These are phyloP conservation scores for Hordeum pubiflorum DNA, from an alignment of 202 grass and related monocot genomes.

Conservation along the genomic window DNA sequence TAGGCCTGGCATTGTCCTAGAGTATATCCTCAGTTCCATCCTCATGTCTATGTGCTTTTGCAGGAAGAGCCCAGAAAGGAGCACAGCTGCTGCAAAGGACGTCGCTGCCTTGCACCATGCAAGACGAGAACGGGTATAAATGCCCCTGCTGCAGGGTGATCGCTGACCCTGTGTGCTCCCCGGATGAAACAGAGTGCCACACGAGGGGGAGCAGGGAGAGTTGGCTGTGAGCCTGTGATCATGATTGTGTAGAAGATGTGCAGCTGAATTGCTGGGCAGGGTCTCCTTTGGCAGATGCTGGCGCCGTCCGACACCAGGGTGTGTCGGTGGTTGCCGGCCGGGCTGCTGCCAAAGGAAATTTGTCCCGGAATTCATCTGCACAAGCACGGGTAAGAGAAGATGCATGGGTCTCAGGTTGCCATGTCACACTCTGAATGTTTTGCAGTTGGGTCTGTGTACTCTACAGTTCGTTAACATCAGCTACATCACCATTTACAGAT, in stretches of 20 bases:
- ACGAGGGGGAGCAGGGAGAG: neutral
- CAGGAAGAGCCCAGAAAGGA: neutral
- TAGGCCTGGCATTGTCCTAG: conserved; percentile 7
- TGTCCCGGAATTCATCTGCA: conserved; percentile 44
- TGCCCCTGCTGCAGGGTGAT: neutral
- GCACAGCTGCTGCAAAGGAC: neutral
- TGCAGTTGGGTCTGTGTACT: neutral
- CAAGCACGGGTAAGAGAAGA: neutral
- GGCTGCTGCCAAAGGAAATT: conserved; percentile 47
- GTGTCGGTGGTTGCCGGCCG: neutral
- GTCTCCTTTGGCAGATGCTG: conserved; percentile 39
- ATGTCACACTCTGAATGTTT: neutral
- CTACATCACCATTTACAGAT: conserved; percentile 8
- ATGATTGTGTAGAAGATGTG: conserved; percentile 9
- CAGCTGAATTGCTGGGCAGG: conserved; percentile 47
- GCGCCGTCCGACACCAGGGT: neutral
- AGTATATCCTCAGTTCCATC: conserved; percentile 17
- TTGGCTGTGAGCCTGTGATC: neutral
- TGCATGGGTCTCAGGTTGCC: neutral
- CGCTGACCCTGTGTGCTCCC: neutral
- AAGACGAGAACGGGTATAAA: conserved; percentile 16
- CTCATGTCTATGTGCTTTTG: neutral
- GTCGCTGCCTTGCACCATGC: neutral
- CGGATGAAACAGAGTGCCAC: neutral
- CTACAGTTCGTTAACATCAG: neutral